These are phyloP conservation scores for Kazachstania taianensis DNA, from an alignment of 805 yeast genomes.

Conservation along the genomic window DNA sequence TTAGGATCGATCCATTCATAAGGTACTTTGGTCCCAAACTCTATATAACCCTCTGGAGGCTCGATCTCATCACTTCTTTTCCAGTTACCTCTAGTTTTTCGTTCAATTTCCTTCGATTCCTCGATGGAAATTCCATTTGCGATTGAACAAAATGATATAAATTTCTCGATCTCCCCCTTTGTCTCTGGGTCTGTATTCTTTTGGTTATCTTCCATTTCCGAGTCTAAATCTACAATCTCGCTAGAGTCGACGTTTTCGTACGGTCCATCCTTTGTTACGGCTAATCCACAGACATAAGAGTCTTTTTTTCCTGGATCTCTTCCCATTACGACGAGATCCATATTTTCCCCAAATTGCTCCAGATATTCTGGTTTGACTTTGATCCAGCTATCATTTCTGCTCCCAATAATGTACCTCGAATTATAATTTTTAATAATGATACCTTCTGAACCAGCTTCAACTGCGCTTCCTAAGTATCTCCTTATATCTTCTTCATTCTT, in stretches of 20 bases:
- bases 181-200: constrained; percentile 1
- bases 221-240: constrained; percentile 7
- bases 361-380: constrained; percentile 88
- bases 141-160: constrained; percentile 62
- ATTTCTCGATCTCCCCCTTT: constrained; percentile 23
- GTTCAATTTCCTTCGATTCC: constrained; percentile 51
- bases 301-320: constrained; percentile 60
- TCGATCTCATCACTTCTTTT: constrained; percentile 28
- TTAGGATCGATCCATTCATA: constrained; percentile 72
- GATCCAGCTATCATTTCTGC: constrained; percentile 60
- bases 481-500: constrained; percentile 43
- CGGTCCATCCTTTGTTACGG: constrained; percentile 31
- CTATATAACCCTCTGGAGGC: constrained; percentile 36
- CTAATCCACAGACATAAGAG: constrained; percentile 64
- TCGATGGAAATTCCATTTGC: constrained; percentile 73
- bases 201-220: constrained; percentile 7
- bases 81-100: constrained; percentile 56
- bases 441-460: constrained; percentile 67
- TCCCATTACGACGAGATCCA: constrained; percentile 75
- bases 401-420: constrained; percentile 51
- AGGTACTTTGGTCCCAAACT: constrained; percentile 55
- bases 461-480: constrained; percentile 44
- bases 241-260: constrained; percentile 5
- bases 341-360: constrained; percentile 74
- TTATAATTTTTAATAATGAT: constrained; percentile 59